Evolutionary conservation across 768 basidiomycete genomes (phyloP), one percentile per base, ranked within the genome.

Genomic region (Guyanaporus albipodus): DNA sequence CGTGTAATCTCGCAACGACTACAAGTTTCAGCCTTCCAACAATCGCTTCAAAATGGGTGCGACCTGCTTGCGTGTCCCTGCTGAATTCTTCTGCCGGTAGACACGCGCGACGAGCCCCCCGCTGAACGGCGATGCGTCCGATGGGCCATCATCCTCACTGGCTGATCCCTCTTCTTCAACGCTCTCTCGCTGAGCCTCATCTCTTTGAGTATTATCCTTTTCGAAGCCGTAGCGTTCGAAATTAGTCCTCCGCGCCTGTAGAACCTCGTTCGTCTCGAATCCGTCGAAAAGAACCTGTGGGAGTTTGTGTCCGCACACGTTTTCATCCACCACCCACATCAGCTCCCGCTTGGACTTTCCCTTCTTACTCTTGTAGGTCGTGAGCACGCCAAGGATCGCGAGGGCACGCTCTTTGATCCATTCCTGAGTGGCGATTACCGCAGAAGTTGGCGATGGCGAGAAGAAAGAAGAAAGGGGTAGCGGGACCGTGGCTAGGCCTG

Each of bases 401-500:
- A 97, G 67, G 0, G 69, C 69, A 11, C 80, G 76, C 49, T 86
- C 79, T 8, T 67, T 64, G 77, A 91, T 84, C 81, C 84, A 96
- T 22, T 35, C 60, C 23, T 74, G 68, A 2, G 73, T 59, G 21
- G 48, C 49, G 7, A 15, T 39, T 4, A 48, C 48, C n/a, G 37
- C 42, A 10, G 49, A 46, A 2, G 42, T 15, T 3, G 58, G 61
- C 2, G 54, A 57, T 5, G 67, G 69, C 1, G 50, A 64, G 42
- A 80, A 71, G 22, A 64, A 60, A 29, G 56, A 34, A 39, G 78
- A 71, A 5, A 94, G 73, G 8, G 76, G 73, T 4, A 87, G 59
- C 3, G 92, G 93, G 15, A 97, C 86, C 4, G 91, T 87, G 2
- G 90, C 79, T 11, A 99, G 69, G 6, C 95, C 93, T 2, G 82